These are phyloP conservation scores for Ogataea degrootiae DNA, from an alignment of 805 yeast species.

Conservation along the genomic window DNA sequence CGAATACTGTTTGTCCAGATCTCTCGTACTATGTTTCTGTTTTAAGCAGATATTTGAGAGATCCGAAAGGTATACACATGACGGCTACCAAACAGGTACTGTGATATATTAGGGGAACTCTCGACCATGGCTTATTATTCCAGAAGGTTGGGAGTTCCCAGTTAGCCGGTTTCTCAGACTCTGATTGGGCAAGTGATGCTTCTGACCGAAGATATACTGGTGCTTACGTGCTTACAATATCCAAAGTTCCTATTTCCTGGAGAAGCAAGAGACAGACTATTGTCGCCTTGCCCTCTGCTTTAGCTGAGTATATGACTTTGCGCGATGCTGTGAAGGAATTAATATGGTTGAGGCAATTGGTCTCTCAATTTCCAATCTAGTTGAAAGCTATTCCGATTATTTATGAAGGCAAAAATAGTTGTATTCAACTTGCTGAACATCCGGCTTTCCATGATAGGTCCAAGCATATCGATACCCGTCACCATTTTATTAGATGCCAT, in stretches of 20 bases:
- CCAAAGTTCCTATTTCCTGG: slow-evolving; percentile 14
- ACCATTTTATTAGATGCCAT: neutral
- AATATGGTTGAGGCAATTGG: slow-evolving; percentile 6
- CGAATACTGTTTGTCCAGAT: neutral
- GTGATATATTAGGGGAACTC: neutral
- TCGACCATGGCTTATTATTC: neutral
- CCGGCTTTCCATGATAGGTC: slow-evolving; percentile 1
- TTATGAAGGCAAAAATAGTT: slow-evolving; percentile 4
- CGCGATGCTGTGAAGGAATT: slow-evolving; percentile 8
- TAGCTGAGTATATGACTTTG: slow-evolving; percentile 13
- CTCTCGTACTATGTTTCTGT: neutral
- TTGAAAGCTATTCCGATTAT: neutral
- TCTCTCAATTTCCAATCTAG: slow-evolving; percentile 2
- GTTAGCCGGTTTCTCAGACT: slow-evolving; percentile 8
- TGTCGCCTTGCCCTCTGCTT: slow-evolving; percentile 12
- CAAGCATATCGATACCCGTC: slow-evolving; percentile 2
- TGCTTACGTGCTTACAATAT: slow-evolving; percentile 5
- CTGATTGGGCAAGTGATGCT: slow-evolving; percentile 11
- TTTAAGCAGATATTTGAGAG: neutral
- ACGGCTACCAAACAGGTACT: neutral
- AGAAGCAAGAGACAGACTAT: slow-evolving; percentile 12
- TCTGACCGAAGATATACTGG: slow-evolving; percentile 8
- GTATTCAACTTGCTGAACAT: neutral
- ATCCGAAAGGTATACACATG: neutral
- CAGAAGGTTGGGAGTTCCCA: no score